A percentile compares a stretch with the other conserved stretches of the same genome.
Conservation (phyloP, 305 asterid genomes). For the Striga hermonthica region DNA sequence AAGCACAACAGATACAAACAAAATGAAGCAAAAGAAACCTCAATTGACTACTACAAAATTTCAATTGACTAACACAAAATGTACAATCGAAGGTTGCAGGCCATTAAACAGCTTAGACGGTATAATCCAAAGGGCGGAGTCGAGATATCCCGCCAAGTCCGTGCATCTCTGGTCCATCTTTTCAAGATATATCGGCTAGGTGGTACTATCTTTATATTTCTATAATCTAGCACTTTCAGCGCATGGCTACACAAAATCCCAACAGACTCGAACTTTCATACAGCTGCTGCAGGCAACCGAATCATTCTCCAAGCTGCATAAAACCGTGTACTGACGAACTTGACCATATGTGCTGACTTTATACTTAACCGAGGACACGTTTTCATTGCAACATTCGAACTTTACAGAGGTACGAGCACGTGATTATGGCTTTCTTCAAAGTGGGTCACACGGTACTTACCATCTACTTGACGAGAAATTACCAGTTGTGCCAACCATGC, state of each 20-base stretch:
- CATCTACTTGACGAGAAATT: constrained; percentile 57
- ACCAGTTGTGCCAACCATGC: constrained; percentile 69
- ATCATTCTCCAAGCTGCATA: constrained; percentile 42
- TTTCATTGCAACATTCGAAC: constrained; percentile 40
- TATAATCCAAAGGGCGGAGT: constrained; percentile 20
- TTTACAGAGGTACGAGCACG: constrained; percentile 55
- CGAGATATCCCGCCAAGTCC: constrained; percentile 31
- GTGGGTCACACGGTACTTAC: constrained; percentile 57
- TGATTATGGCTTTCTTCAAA: constrained; percentile 60
- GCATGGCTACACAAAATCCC: constrained; percentile 67
- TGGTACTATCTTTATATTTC: constrained; percentile 56
- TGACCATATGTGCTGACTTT: constrained; percentile 51
- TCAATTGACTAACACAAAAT: constrained; percentile 32
- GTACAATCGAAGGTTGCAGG: constrained; percentile 32
- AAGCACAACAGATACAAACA: constrained; percentile 1
- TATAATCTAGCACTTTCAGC: constrained; percentile 56
- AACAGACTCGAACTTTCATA: constrained; percentile 52
- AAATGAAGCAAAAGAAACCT: constrained; percentile 3
- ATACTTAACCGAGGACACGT: constrained; percentile 39
- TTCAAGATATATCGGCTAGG: constrained; percentile 52
- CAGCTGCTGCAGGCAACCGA: constrained; percentile 56
- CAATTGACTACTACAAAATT: constrained; percentile 22
- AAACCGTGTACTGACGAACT: constrained; percentile 41
- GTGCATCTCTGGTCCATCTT: constrained; percentile 55
- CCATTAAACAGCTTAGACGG: constrained; percentile 21